A percentile compares a stretch with the other conserved stretches of the same genome.
Evolutionary conservation across 2,329 filamentous ascomycete species (phyloP).

Genomic region (Hypoxylon sp.): DNA sequence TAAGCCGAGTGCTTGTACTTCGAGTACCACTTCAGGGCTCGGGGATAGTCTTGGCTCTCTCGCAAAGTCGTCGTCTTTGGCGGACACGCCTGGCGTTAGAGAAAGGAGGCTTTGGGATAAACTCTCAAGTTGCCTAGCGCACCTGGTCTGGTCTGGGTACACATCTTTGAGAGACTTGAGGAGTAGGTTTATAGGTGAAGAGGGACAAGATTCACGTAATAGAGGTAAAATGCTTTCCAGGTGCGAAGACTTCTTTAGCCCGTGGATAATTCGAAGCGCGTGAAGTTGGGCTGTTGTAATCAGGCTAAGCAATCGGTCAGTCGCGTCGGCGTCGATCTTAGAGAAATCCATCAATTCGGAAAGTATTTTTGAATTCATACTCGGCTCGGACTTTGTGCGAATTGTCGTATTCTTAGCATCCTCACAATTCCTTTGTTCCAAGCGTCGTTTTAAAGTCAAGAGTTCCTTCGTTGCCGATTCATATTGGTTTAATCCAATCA

Average conservation of each 20-base stretch:
- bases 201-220: conserved; percentile 66
- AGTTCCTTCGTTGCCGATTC: conserved; percentile 80
- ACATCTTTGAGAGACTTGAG: conserved; percentile 61
- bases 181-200: conserved; percentile 73
- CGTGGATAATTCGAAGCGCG: conserved; percentile 73
- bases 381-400: conserved; percentile 51
- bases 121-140: conserved; percentile 75
- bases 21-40: conserved; percentile 70
- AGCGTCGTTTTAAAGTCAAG: conserved; percentile 72
- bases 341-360: conserved; percentile 75
- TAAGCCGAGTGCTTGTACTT: conserved; percentile 76
- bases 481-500: conserved; percentile 75
- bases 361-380: conserved; percentile 62
- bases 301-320: conserved; percentile 65
- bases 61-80: conserved; percentile 71
- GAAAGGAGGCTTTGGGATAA: conserved; percentile 76
- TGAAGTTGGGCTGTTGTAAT: conserved; percentile 76
- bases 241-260: conserved; percentile 70
- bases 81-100: conserved; percentile 76
- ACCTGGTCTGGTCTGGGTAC: conserved; percentile 68
- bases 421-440: conserved; percentile 62
- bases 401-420: conserved; percentile 55
- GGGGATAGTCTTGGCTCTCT: conserved; percentile 69
- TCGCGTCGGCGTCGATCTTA: conserved; percentile 58
- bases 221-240: conserved; percentile 71